phyloP scores from a whole-genome alignment of 129 eudicot species.

The Escallonia rubra region DNA sequence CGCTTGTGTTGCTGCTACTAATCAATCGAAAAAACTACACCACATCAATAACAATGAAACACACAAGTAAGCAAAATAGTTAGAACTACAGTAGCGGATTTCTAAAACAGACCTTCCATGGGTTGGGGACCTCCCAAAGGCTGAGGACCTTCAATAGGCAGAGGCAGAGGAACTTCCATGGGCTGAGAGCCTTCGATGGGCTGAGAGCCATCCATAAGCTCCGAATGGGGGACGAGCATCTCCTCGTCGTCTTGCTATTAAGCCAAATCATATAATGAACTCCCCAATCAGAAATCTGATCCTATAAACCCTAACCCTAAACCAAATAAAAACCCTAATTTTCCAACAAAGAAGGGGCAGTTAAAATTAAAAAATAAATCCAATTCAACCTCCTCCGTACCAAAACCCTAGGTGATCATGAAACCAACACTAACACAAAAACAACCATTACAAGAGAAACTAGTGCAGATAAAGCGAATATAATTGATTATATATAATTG shows the following conservation, averaged over 20 bases:
- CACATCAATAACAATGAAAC: not conserved
- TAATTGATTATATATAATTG: not conserved
- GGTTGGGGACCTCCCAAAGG: slow-evolving; percentile 50
- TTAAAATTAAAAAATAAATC: not conserved
- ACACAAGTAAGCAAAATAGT: not conserved
- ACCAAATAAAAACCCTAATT: slow-evolving; percentile 3
- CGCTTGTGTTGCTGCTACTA: slow-evolving; percentile 46
- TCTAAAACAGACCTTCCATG: slow-evolving; percentile 59
- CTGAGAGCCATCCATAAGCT: slow-evolving; percentile 54
- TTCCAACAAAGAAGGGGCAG: not conserved
- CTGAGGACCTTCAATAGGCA: slow-evolving; percentile 47
- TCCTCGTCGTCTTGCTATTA: slow-evolving; percentile 86
- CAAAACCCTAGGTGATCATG: slow-evolving; percentile 29
- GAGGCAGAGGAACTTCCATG: slow-evolving; percentile 37
- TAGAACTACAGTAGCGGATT: no score
- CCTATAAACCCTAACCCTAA: slow-evolving; percentile 15
- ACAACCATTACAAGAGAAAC: slow-evolving; percentile 5
- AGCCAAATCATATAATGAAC: not conserved
- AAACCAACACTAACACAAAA: not conserved
- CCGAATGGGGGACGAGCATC: slow-evolving; percentile 86
- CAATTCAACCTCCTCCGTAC: slow-evolving; percentile 1
- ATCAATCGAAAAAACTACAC: slow-evolving; percentile 3
- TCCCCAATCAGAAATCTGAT: slow-evolving; percentile 14
- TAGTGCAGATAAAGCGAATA: not conserved
- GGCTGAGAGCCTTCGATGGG: slow-evolving; percentile 54